Evolutionary conservation across 441 rosid species (phyloP), one percentile per base, ranked within the genome.

Genomic region (Brassica hybrid): DNA sequence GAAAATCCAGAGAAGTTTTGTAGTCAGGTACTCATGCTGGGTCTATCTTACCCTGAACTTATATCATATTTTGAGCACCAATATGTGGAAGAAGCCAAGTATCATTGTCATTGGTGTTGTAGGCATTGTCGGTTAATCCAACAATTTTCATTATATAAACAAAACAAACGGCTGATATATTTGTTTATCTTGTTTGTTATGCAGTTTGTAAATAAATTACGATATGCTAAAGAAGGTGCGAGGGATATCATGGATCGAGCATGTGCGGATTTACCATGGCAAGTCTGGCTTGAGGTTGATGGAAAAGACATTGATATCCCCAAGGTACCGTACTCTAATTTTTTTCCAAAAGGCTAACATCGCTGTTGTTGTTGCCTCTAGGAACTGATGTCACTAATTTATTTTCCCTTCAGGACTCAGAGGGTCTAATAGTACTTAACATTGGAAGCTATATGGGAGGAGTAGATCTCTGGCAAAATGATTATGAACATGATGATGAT

Each of bases 201-300:
- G 76, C 83, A 90, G 94, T 88, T 90, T 83, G 89, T 90, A 77
- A 90, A 90, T 79, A 90, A 86, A 84, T 80, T 90, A 82, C 85
- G 89, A 63, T 90, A 90, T 77, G 92, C 94, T 21, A 88, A 83
- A 84, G 94, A 90, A 86, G 94, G 94, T 73, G 94, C 92, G 6
- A 88, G 86, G 75, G 91, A 86, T 73, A 88, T 90, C 65, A 85
- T 88, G 94, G 94, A 88, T 80, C 79, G 94, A 85, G 84, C 94
- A 58, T 90, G 91, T 84, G 89, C 94, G 1, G 91, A 90, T 82
- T 81, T 90, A 81, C 90, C 94, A 14, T 88, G 91, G 94, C 88
- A 90, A 59, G 88, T 85, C 67, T 86, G 92, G 92, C 90, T 90
- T 78, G 92, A 90, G 85, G 94, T 90, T 64, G 94, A 90, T 67